Evolutionary conservation across 106 monocot genomes (phyloP).

Genomic region (Allium cepa): DNA sequence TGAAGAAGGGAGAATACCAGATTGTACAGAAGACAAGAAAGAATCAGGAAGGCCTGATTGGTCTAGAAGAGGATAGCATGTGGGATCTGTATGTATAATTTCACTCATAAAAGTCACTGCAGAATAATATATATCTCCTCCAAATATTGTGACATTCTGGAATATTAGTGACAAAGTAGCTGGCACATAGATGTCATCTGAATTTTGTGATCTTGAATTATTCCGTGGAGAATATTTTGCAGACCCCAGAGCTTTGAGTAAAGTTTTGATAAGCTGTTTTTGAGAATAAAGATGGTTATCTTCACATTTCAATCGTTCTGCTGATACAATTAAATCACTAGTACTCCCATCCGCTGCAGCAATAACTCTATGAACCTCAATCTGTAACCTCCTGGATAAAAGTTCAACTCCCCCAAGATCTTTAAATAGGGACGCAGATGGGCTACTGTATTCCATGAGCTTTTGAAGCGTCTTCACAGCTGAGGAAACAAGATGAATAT

Average conservation of each 20-base stretch:
- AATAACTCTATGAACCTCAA: slow-evolving; percentile 77
- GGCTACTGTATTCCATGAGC: slow-evolving; percentile 89
- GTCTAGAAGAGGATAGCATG: slow-evolving; percentile 65
- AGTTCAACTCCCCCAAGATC: slow-evolving; percentile 91
- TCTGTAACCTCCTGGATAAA: slow-evolving; percentile 70
- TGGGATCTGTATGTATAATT: slow-evolving; percentile 97
- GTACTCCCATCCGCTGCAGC: slow-evolving; percentile 29
- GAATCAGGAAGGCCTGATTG: slow-evolving; percentile 81
- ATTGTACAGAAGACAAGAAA: slow-evolving; percentile 69
- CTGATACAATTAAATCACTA: slow-evolving; percentile 31
- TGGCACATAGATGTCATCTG: slow-evolving; percentile 51
- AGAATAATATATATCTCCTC: slow-evolving; percentile 95
- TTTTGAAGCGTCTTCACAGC: slow-evolving; percentile 95
- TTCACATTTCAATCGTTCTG: slow-evolving; percentile 50
- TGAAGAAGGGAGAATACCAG: slow-evolving; percentile 76
- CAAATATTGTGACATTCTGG: slow-evolving; percentile 67
- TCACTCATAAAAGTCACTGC: slow-evolving; percentile 99
- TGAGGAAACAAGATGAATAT: slow-evolving; percentile 79
- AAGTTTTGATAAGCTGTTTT: slow-evolving; percentile 82
- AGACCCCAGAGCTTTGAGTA: slow-evolving; percentile 89
- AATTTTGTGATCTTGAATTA: slow-evolving; percentile 63
- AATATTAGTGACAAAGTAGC: slow-evolving; percentile 74
- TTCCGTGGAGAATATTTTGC: slow-evolving; percentile 93
- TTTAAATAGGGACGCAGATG: slow-evolving; percentile 88
- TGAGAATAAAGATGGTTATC: slow-evolving; percentile 66